Percentiles rank a stretch among this genome's conserved stretches.
These are phyloP conservation scores for Acrocalymma vagum DNA, from an alignment of 2,329 filamentous ascomycete genomes.

Conservation along the genomic window DNA sequence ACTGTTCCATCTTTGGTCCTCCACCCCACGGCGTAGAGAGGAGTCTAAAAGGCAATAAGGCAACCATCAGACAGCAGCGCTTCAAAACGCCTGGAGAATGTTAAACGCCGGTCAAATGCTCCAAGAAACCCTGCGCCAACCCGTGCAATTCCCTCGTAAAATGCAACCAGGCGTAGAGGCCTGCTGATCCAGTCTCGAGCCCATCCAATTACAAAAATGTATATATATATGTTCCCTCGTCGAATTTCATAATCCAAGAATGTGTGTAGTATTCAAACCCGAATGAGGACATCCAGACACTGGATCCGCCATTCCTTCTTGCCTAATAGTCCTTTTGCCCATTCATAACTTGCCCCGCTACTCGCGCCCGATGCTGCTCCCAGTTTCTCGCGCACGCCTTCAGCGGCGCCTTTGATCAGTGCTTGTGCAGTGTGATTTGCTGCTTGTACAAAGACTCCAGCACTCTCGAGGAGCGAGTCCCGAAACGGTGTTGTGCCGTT, in stretches of 20 bases:
- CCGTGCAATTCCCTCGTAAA: conserved; percentile 18
- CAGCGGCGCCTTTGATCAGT: conserved; percentile 34
- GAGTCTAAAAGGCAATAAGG: conserved; percentile 4
- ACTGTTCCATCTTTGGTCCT: too few relatives aligned
- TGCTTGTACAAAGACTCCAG: conserved; percentile 71
- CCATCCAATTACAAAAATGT: too few relatives aligned
- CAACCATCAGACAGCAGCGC: not conserved
- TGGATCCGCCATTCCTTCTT: conserved; percentile 89
- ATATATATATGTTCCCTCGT: conserved; percentile 7
- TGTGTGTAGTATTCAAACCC: conserved; percentile 64
- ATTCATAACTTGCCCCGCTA: conserved; percentile 76
- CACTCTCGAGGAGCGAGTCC: conserved; percentile 70
- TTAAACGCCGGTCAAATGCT: conserved; percentile 34
- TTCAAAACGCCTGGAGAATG: too few relatives aligned
- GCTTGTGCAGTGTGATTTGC: conserved; percentile 62
- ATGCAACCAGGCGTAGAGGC: too few relatives aligned
- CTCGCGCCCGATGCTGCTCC: conserved; percentile 60
- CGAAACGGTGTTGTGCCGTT: conserved; percentile 49
- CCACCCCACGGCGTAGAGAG: too few relatives aligned
- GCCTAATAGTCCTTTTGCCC: conserved; percentile 83
- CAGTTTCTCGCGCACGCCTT: conserved; percentile 37
- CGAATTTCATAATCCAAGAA: conserved; percentile 1
- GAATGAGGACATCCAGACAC: conserved; percentile 87
- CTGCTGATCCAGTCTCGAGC: too few relatives aligned
- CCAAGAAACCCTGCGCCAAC: conserved; percentile 21